Conservation (phyloP, 176 grass and related monocot genomes). For the Stipa capillata region DNA sequence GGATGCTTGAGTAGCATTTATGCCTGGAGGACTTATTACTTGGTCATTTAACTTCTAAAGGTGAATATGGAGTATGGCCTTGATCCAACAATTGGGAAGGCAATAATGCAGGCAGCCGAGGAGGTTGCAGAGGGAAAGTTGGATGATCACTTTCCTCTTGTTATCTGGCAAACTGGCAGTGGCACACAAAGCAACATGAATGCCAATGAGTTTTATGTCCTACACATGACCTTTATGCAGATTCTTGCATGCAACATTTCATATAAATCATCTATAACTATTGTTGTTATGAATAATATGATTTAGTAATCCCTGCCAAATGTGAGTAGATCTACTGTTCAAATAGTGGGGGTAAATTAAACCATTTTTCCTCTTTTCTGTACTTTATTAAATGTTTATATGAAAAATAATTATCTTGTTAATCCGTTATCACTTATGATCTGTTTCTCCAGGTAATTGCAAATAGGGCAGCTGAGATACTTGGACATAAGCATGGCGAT, state of each 20-base stretch:
- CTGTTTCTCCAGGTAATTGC: slow-evolving; percentile 76
- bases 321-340: neutral
- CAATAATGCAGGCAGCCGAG: slow-evolving; percentile 82
- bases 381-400: neutral
- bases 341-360: neutral
- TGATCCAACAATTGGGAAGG: slow-evolving; percentile 77
- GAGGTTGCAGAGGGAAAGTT: slow-evolving; percentile 89
- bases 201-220: slow-evolving; percentile 74
- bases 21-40: slow-evolving; percentile 1
- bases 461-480: slow-evolving; percentile 93
- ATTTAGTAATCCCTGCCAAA: neutral
- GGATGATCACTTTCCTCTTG: slow-evolving; percentile 90
- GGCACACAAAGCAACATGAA: slow-evolving; percentile 99
- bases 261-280: neutral
- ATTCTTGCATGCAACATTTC: neutral
- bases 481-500: slow-evolving; percentile 81
- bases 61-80: slow-evolving; percentile 98
- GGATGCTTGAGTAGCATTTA: neutral
- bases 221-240: neutral
- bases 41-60: slow-evolving; percentile 28
- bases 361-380: neutral
- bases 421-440: slow-evolving; percentile 12
- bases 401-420: neutral
- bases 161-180: slow-evolving; percentile 99
- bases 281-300: neutral